A percentile compares a stretch with the other conserved stretches of the same genome.
These are phyloP conservation scores for Amaranthus tricolor DNA, from an alignment of 179 eudicot genomes.

Conservation along the genomic window DNA sequence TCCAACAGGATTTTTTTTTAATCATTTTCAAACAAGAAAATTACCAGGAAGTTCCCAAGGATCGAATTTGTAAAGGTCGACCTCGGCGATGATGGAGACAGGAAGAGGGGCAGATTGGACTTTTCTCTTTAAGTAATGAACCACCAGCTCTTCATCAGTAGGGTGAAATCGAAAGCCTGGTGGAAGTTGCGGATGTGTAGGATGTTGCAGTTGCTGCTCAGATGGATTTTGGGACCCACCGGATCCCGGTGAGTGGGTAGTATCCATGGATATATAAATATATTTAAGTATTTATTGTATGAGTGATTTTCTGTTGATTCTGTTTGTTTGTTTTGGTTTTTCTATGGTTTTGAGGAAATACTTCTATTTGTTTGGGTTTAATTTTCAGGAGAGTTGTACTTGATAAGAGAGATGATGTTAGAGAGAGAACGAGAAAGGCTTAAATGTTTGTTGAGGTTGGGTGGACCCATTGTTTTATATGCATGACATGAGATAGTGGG, in stretches of 20 bases:
- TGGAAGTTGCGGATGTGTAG: slow-evolving; percentile 46
- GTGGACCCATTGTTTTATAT: slow-evolving; percentile 32
- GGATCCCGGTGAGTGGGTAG: slow-evolving; percentile 40
- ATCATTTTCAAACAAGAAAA: not conserved
- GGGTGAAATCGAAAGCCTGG: slow-evolving; percentile 73
- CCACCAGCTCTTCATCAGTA: slow-evolving; percentile 59
- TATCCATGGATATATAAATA: slow-evolving; percentile 34
- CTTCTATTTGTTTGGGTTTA: slow-evolving; percentile 5
- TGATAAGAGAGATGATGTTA: slow-evolving; percentile 17
- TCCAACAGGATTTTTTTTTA: no score
- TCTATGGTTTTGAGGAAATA: slow-evolving; percentile 16
- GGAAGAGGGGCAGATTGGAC: slow-evolving; percentile 50
- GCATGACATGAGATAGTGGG: slow-evolving; percentile 26
- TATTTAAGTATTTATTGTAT: not conserved
- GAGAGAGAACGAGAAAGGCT: slow-evolving; percentile 5
- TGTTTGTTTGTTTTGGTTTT: slow-evolving; percentile 22
- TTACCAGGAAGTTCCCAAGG: slow-evolving; percentile 65
- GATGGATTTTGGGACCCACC: slow-evolving; percentile 20
- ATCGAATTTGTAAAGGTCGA: slow-evolving; percentile 60
- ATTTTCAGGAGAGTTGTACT: not conserved
- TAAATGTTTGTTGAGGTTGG: slow-evolving; percentile 31
- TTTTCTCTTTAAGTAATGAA: slow-evolving; percentile 53
- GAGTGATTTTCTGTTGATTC: not conserved
- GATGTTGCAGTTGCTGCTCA: not conserved
- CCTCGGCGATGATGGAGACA: slow-evolving; percentile 54